A percentile compares a stretch with the other conserved stretches of the same genome.
phyloP scores from a whole-genome alignment of 345 rosid genomes.

The Eucalyptus regnans region DNA sequence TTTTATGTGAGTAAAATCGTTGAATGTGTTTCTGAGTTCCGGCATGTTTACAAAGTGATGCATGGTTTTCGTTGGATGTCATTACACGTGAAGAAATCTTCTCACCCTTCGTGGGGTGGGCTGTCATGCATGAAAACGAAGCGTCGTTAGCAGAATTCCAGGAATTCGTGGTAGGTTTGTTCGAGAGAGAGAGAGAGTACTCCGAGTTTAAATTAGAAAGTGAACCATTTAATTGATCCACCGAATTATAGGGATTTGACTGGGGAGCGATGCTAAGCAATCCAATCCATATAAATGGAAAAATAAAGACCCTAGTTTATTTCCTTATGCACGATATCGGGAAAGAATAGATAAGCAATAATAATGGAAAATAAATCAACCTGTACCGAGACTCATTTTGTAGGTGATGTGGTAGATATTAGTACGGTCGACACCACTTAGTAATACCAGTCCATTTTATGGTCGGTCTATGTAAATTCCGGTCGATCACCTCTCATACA shows the following conservation, averaged over 20 bases:
- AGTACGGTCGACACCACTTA: background rate
- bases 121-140: background rate
- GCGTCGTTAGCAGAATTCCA: background rate
- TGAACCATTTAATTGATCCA: background rate
- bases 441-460: background rate
- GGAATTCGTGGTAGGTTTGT: background rate
- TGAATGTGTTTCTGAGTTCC: background rate
- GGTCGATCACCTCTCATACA: background rate
- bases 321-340: background rate
- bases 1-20: constrained; percentile 47
- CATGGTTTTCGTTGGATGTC: background rate
- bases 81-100: background rate
- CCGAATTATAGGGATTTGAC: background rate
- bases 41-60: background rate
- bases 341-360: background rate
- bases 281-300: background rate
- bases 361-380: background rate
- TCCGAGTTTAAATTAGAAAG: background rate
- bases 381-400: background rate
- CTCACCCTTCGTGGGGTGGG: background rate
- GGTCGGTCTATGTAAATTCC: background rate
- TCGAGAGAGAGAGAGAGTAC: background rate
- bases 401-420: background rate
- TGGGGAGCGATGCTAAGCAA: background rate
- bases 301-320: background rate